A percentile compares a stretch with the other conserved stretches of the same genome.
phyloP scores from a whole-genome alignment of 345 rosid species.

The Excoecaria cochinchinensis region DNA sequence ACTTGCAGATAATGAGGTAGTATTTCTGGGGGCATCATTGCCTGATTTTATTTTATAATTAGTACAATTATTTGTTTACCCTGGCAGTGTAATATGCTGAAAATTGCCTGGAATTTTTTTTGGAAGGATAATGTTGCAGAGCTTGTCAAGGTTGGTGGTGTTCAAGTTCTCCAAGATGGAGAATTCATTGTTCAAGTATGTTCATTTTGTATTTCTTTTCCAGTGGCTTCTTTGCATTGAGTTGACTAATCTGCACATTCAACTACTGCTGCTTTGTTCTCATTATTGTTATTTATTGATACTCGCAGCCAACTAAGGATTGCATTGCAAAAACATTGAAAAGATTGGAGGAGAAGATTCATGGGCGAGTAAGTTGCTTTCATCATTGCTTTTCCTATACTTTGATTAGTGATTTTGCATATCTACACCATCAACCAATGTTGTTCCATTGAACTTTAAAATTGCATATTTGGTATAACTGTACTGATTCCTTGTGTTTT shows the following conservation, averaged over 20 bases:
- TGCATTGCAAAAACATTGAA: slow-evolving; percentile 67
- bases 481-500: slow-evolving; percentile 12
- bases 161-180: slow-evolving; percentile 66
- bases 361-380: slow-evolving; percentile 52
- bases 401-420: background rate
- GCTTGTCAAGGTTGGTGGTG: slow-evolving; percentile 52
- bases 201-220: slow-evolving; percentile 6
- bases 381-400: background rate
- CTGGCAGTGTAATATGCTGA: background rate
- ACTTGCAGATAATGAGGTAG: slow-evolving; percentile 79
- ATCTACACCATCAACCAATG: background rate
- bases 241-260: background rate
- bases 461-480: background rate
- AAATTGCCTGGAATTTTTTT: background rate
- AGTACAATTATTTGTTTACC: background rate
- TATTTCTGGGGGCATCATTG: background rate
- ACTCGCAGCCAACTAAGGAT: slow-evolving; percentile 61
- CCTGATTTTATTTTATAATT: background rate
- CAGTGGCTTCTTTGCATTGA: background rate
- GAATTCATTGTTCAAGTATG: slow-evolving; percentile 57
- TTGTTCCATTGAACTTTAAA: background rate
- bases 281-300: slow-evolving; percentile 3
- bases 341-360: slow-evolving; percentile 65
- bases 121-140: slow-evolving; percentile 65
- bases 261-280: background rate